These are phyloP conservation scores for Pseudoscleropodium purum DNA, from an alignment of 225 moss, liverwort and hornwort genomes.

Conservation along the genomic window DNA sequence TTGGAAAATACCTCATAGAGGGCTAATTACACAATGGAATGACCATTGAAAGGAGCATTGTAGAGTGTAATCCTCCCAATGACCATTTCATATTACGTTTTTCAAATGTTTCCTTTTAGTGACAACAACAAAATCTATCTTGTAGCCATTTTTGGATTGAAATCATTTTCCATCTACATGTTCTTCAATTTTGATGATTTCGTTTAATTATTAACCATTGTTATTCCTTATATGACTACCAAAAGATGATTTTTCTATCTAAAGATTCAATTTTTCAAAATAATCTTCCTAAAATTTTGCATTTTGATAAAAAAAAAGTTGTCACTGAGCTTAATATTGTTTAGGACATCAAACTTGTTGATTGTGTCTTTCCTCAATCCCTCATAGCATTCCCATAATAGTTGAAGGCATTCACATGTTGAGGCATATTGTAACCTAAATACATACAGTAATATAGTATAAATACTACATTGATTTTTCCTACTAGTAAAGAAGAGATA, in stretches of 20 bases:
- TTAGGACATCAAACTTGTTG: neutral
- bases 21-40: too few species aligned
- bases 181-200: neutral
- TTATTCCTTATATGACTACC: neutral
- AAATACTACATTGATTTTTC: neutral
- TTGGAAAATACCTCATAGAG: too few species aligned
- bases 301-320: neutral
- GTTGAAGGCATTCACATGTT: neutral
- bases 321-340: neutral
- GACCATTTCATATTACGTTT: neutral
- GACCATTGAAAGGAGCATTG: too few species aligned
- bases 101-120: neutral
- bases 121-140: neutral
- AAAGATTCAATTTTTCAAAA: neutral
- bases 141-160: neutral
- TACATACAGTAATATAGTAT: neutral
- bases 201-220: neutral
- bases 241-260: neutral
- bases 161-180: neutral
- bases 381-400: fast-evolving
- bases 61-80: too few species aligned
- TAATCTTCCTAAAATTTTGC: neutral
- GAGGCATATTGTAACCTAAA: neutral
- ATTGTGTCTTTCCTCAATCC: neutral
- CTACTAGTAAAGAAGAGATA: neutral